Evolutionary conservation across 1,284 basidiomycete species (phyloP).

Genomic region (Apiotrichum akiyoshidainum): DNA sequence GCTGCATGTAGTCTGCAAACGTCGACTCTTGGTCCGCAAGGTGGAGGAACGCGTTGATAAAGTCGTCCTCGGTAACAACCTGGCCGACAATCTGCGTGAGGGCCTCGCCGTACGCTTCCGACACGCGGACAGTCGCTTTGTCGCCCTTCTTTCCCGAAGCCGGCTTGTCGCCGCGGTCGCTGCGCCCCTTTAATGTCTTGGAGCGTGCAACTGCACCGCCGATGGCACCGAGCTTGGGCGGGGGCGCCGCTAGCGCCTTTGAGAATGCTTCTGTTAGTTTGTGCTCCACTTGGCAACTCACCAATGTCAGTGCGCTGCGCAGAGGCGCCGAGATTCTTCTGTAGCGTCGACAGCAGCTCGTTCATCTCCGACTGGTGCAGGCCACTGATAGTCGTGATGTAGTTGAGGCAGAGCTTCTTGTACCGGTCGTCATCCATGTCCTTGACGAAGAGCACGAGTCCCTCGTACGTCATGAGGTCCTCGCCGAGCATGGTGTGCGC

Average conservation of each 20-base stretch:
- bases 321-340: slow-evolving; percentile 53
- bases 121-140: slow-evolving; percentile 14
- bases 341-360: slow-evolving; percentile 63
- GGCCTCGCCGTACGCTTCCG: slow-evolving; percentile 65
- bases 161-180: neutral
- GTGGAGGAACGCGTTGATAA: slow-evolving; percentile 87
- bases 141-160: slow-evolving; percentile 5
- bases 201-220: slow-evolving; percentile 61
- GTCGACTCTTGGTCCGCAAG: slow-evolving; percentile 83
- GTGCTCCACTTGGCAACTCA: slow-evolving; percentile 19
- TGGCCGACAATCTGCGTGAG: slow-evolving; percentile 73
- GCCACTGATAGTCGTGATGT: slow-evolving; percentile 78
- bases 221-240: slow-evolving; percentile 7
- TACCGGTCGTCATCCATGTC: slow-evolving; percentile 88
- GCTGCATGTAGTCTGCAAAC: slow-evolving; percentile 91
- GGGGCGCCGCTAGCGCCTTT: slow-evolving; percentile 1
- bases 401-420: slow-evolving; percentile 78
- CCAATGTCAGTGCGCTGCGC: slow-evolving; percentile 25
- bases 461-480: slow-evolving; percentile 81
- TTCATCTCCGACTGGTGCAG: slow-evolving; percentile 77
- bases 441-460: slow-evolving; percentile 86
- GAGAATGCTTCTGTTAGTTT: slow-evolving; percentile 8
- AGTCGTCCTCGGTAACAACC: slow-evolving; percentile 78
- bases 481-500: slow-evolving; percentile 71
- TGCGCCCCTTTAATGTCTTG: slow-evolving; percentile 60